A percentile compares a stretch with the other conserved stretches of the same genome.
Conservation (phyloP, 176 grass and related monocot genomes). For the Musa acuminata region DNA sequence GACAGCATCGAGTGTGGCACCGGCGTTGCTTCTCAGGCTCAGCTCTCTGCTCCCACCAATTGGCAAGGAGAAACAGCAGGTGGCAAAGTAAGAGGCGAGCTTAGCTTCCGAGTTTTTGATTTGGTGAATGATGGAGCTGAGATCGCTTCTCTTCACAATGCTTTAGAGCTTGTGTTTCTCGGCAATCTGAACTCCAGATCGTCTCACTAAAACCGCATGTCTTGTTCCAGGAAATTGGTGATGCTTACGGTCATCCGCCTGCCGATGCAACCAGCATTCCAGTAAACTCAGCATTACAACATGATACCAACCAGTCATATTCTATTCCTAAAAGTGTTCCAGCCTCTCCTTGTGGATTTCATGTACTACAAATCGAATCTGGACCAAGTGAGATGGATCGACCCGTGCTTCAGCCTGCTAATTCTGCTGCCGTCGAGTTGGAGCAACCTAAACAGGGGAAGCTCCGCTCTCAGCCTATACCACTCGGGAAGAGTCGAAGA, state of each 20-base stretch:
- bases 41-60: too few species aligned
- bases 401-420: not conserved
- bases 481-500: conserved; percentile 5
- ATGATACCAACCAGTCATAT: not conserved
- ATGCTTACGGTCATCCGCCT: not conserved
- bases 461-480: conserved; percentile 64
- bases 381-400: not conserved
- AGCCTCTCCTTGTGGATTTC: not conserved
- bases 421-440: not conserved
- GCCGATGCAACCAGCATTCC: not conserved
- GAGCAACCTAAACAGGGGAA: conserved; percentile 23
- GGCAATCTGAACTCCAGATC: not conserved
- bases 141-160: not conserved
- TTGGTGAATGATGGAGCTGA: too few species aligned
- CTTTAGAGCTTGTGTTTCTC: not conserved
- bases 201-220: not conserved
- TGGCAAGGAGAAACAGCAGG: too few species aligned
- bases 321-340: not conserved
- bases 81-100: too few species aligned
- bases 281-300: too few species aligned
- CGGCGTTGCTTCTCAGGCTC: too few species aligned
- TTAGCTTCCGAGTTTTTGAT: too few species aligned
- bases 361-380: not conserved
- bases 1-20: not conserved
- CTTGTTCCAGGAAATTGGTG: not conserved